A percentile compares a stretch with the other conserved stretches of the same genome.
Evolutionary conservation across 176 grass and related monocot genomes (phyloP).

Genomic region (Poa annua): DNA sequence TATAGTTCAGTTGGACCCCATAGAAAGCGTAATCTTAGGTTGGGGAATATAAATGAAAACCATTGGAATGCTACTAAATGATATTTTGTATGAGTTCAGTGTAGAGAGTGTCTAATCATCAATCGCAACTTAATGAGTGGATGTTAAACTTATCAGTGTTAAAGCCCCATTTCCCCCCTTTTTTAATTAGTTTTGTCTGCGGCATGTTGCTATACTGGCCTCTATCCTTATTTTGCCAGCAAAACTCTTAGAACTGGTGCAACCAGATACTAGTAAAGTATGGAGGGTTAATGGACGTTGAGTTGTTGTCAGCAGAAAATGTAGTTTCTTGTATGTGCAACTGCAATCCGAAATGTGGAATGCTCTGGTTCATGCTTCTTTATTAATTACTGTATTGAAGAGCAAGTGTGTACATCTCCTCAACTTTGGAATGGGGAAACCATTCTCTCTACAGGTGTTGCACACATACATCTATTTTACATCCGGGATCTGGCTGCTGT

Average conservation of each 20-base stretch:
- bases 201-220: not conserved
- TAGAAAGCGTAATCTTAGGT: too few species aligned
- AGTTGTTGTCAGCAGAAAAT: conserved; percentile 3
- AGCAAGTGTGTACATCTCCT: conserved; percentile 30
- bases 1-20: too few species aligned
- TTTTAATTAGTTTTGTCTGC: not conserved
- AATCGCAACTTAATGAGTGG: too few species aligned
- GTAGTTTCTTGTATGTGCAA: not conserved
- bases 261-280: not conserved
- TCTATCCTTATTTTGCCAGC: conserved; percentile 5
- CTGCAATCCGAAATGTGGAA: not conserved
- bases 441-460: not conserved
- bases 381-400: not conserved
- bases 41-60: too few species aligned
- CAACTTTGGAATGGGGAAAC: not conserved
- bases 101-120: too few species aligned
- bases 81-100: too few species aligned
- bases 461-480: conserved; percentile 23
- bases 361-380: conserved; percentile 6
- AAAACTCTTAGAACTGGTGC: not conserved
- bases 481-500: conserved; percentile 71
- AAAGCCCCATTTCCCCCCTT: not conserved
- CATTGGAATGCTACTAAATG: too few species aligned
- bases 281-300: conserved; percentile 10
- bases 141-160: not conserved